Evolutionary conservation across 306 rosid species (phyloP), one percentile per base, ranked within the genome.

Genomic region (Carpinus fangiana): DNA sequence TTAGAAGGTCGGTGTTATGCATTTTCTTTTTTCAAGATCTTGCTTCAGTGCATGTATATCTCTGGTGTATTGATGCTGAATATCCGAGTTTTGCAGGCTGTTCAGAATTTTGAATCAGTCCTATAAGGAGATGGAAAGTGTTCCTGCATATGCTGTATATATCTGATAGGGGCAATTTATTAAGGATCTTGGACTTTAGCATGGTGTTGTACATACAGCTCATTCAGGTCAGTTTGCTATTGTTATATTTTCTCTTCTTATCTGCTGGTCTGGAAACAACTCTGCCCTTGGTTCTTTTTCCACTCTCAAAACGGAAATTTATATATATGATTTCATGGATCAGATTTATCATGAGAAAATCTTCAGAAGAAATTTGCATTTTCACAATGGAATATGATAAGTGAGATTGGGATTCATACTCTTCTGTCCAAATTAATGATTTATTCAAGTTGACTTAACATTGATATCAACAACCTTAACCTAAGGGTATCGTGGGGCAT

Each of bases 141-240:
- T 81, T 75, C 75, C 83, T 62, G 53, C 68, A 71, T 56, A 59
- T 52, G 81, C 78, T 41, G 50, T 62, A 57, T 67, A 71, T 74
- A 59, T 53, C 57, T 77, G 82, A 70, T 51, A 3, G 52, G 20
- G 34, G 70, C 60, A 47, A 78, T 60, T 76, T 73, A 61, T 78
- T 45, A 57, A 81, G 84, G 84, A 76, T 83, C 86, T 17, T 77
- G 82, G 78, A 7, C 20, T 50, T 71, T 51, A 66, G 73, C 54
- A 17, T 38, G 7, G 51, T 73, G 57, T 61, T 50, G 56, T 56
- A 77, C 54, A 82, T 81, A 83, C 82, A 78, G 84, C 68, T 79
- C 84, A 65, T 79, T 77, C 60, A 87, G 90, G 90, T 89, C 43
- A 81, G 89, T 79, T 68, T 87, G 79, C 84, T 45, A 12, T 41